These are phyloP conservation scores for Exophiala bonariae DNA, from an alignment of 2,329 filamentous ascomycete species.

Conservation along the genomic window DNA sequence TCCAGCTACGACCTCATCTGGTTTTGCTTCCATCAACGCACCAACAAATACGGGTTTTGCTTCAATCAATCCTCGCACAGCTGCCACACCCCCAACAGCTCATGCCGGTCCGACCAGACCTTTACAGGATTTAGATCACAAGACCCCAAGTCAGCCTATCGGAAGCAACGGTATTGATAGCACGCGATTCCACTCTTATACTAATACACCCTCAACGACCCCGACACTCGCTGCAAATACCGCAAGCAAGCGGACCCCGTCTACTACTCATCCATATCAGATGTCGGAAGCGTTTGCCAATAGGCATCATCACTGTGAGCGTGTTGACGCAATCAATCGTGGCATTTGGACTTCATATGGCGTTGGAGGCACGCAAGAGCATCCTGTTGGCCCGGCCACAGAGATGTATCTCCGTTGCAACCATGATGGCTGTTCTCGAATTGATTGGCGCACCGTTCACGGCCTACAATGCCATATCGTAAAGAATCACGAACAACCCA, in stretches of 20 bases:
- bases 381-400: slow-evolving; percentile 23
- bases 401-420: slow-evolving; percentile 30
- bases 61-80: slow-evolving; percentile 23
- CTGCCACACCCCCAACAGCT: slow-evolving; percentile 16
- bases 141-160: slow-evolving; percentile 11
- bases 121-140: slow-evolving; percentile 9
- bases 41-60: slow-evolving; percentile 25
- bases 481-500: slow-evolving; percentile 28
- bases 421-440: slow-evolving; percentile 27
- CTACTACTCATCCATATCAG: slow-evolving; percentile 29
- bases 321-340: slow-evolving; percentile 26
- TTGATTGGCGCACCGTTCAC: slow-evolving; percentile 30
- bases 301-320: slow-evolving; percentile 29
- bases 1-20: slow-evolving; percentile 19
- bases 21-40: slow-evolving; percentile 28
- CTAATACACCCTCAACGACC: slow-evolving; percentile 3
- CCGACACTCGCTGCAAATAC: slow-evolving; percentile 6
- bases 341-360: slow-evolving; percentile 30
- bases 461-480: slow-evolving; percentile 31
- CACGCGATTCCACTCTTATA: slow-evolving; percentile 21
- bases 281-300: slow-evolving; percentile 31
- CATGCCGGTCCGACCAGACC: slow-evolving; percentile 10
- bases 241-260: slow-evolving; percentile 25
- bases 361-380: slow-evolving; percentile 23
- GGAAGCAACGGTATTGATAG: slow-evolving; percentile 12